A percentile compares a stretch with the other conserved stretches of the same genome.
phyloP scores from a whole-genome alignment of 2,329 filamentous ascomycete genomes.

The Thermothelomyces thermophilus region DNA sequence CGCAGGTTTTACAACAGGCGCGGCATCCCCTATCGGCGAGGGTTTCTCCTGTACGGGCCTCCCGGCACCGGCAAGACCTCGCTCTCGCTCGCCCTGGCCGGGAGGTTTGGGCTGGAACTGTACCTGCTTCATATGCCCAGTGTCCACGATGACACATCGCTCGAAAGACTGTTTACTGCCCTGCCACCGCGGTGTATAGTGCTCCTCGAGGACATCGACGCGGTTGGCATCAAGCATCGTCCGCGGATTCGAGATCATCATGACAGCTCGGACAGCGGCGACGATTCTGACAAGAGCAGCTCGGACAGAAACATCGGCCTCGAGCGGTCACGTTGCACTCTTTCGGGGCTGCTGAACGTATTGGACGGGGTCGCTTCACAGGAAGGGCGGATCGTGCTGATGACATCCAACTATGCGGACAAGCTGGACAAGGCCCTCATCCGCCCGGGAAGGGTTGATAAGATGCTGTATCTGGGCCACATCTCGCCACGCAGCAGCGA shows the following conservation, averaged over 20 bases:
- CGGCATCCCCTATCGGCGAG: slow-evolving; percentile 67
- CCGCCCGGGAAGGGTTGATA: slow-evolving; percentile 60
- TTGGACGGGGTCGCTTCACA: slow-evolving; percentile 64
- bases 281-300: slow-evolving; percentile 21
- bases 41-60: slow-evolving; percentile 66
- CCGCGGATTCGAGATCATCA: slow-evolving; percentile 2
- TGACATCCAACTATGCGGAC: slow-evolving; percentile 65
- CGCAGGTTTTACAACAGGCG: slow-evolving; percentile 64
- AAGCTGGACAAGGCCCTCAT: slow-evolving; percentile 58
- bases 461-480: slow-evolving; percentile 51
- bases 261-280: slow-evolving; percentile 7
- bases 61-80: slow-evolving; percentile 71
- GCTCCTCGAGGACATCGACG: slow-evolving; percentile 51
- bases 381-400: slow-evolving; percentile 65
- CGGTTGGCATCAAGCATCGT: slow-evolving; percentile 39
- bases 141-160: slow-evolving; percentile 25
- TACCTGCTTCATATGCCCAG: slow-evolving; percentile 63
- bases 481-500: slow-evolving; percentile 39
- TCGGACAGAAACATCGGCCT: slow-evolving; percentile 11
- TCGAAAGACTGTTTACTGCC: slow-evolving; percentile 30
- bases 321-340: slow-evolving; percentile 34
- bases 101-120: slow-evolving; percentile 65
- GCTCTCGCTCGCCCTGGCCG: slow-evolving; percentile 67
- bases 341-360: slow-evolving; percentile 63
- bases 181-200: slow-evolving; percentile 38